phyloP scores from a whole-genome alignment of 2,329 filamentous ascomycete genomes.

The Curvularia sp. region DNA sequence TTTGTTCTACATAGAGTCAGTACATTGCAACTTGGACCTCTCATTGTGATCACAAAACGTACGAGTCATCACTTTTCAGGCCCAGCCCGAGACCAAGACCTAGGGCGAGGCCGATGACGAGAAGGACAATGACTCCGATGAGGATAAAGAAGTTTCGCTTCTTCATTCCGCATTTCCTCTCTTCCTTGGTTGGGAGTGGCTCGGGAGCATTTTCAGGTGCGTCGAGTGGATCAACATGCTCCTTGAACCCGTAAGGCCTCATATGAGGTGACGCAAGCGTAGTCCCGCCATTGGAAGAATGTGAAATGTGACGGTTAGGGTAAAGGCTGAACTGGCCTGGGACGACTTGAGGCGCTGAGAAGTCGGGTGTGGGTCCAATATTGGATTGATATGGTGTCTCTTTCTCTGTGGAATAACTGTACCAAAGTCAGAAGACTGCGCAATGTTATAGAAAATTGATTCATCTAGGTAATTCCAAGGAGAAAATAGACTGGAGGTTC shows the following conservation, averaged over 20 bases:
- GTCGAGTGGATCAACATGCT: constrained; percentile 31
- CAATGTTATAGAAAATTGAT: not conserved
- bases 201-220: constrained; percentile 21
- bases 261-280: constrained; percentile 26
- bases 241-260: constrained; percentile 33
- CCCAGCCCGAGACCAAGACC: constrained; percentile 50
- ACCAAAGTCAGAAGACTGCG: constrained; percentile 14
- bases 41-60: not conserved
- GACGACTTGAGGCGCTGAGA: constrained; percentile 33
- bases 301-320: constrained; percentile 24
- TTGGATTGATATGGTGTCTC: constrained; percentile 20
- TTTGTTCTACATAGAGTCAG: constrained; percentile 15
- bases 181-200: constrained; percentile 27
- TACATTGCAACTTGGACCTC: not conserved
- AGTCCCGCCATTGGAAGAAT: constrained; percentile 27
- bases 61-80: constrained; percentile 31
- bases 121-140: constrained; percentile 32
- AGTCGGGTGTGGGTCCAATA: constrained; percentile 28
- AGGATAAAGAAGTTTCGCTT: constrained; percentile 35
- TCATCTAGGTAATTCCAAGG: not conserved
- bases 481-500: constrained; percentile 2
- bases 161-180: constrained; percentile 36
- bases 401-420: constrained; percentile 32
- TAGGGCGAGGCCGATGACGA: constrained; percentile 44
- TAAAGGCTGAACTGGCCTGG: constrained; percentile 26